Evolutionary conservation across 2,329 filamentous ascomycete species (phyloP), one percentile per base, ranked within the genome.

Genomic region (Fusarium nodosum): DNA sequence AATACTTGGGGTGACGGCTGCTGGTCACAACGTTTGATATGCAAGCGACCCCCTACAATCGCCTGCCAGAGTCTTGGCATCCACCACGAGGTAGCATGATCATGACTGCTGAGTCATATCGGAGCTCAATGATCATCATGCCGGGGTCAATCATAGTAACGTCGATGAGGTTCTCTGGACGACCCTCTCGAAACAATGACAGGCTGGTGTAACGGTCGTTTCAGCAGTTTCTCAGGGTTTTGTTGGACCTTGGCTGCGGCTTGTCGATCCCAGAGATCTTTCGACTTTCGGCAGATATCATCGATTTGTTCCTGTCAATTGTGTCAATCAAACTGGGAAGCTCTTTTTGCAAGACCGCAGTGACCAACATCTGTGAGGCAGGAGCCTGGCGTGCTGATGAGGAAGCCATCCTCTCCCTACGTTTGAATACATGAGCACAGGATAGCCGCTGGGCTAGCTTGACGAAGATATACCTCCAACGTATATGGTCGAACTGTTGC

Each of bases 341-440:
- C 30, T 42, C 45, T 41, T 46, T 38, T 38, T 33, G n/a, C 34
- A 34, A 36, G 58, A 42, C 24, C 33, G 34, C 52, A 47, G 41
- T 50, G 44, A 73, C 86, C 83, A 78, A 88, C 87, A 80, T 89
- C 87, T 70, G 85, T 87, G 69, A 89, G 76, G 74, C 86, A 88
- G 56, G 83, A 80, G 34, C 87, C 87, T 10, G 86, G 85, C 4
- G 86, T 88, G 31, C 83, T 85, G 72, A 89, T 88, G 61, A 89
- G 81, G 71, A 85, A 89, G 4, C 87, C 87, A 76, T 89, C 87
- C 78, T 88, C 86, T 71, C 87, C 87, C 86, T 88, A 64, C 48
- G 59, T 48, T 51, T 56, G 39, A 71, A 60, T 59, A 58, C 64
- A 76, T 72, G 69, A 74, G 56, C 54, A 71, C 55, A 59, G 65